phyloP scores from a whole-genome alignment of 2,329 filamentous ascomycete species.

The Capronia epimyces region DNA sequence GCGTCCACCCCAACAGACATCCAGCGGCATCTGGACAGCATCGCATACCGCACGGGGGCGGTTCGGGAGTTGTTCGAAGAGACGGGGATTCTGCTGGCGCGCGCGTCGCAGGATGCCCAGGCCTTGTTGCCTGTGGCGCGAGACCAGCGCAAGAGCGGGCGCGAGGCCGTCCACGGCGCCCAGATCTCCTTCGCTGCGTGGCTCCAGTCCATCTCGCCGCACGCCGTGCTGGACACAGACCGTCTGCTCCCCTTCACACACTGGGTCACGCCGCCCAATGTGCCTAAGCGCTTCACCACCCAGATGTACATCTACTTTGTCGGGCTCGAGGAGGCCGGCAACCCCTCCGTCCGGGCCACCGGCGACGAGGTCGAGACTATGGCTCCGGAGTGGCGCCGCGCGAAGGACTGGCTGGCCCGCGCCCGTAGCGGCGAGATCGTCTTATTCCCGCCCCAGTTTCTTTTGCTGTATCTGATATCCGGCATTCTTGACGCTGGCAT shows the following conservation, averaged over 20 bases:
- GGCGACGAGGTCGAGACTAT: conserved; percentile 68
- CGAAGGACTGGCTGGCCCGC: conserved; percentile 62
- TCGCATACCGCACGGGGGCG: conserved; percentile 72
- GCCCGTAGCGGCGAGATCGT: conserved; percentile 64
- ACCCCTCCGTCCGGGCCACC: conserved; percentile 53
- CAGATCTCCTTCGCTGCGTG: conserved; percentile 63
- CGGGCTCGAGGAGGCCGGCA: conserved; percentile 33
- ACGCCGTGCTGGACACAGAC: conserved; percentile 55
- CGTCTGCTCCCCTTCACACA: conserved; percentile 72
- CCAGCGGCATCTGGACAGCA: conserved; percentile 63
- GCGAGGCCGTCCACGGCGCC: conserved; percentile 63
- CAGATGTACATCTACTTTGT: conserved; percentile 85
- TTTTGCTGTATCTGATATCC: conserved; percentile 51
- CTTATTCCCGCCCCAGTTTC: conserved; percentile 82
- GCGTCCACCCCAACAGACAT: conserved; percentile 41
- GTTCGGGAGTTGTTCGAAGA: conserved; percentile 94
- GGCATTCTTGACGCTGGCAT: conserved; percentile 43
- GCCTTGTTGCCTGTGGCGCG: conserved; percentile 54
- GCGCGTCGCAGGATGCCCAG: conserved; percentile 36
- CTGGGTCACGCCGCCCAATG: conserved; percentile 64
- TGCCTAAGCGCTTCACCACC: conserved; percentile 76
- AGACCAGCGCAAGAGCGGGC: conserved; percentile 58
- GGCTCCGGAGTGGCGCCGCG: conserved; percentile 69
- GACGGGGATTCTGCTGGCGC: conserved; percentile 76
- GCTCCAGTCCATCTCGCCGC: conserved; percentile 40